A percentile compares a stretch with the other conserved stretches of the same genome.
Evolutionary conservation across 2,329 filamentous ascomycete genomes (phyloP).

Genomic region (Colletotrichum simmondsii): DNA sequence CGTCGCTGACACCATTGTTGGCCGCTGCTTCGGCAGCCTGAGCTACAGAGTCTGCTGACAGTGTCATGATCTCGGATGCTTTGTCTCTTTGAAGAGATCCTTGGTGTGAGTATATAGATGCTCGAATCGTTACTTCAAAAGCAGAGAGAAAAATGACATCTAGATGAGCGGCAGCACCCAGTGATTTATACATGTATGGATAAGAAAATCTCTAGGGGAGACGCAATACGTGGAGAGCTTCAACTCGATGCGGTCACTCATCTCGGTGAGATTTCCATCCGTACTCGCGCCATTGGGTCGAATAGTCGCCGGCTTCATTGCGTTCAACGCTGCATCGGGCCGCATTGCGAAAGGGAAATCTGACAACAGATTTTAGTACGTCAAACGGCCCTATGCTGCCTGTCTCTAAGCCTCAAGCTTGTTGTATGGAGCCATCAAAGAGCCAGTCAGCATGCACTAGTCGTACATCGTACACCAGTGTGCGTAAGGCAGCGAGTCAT

Average conservation of each 20-base stretch:
- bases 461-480: background rate
- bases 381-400: background rate
- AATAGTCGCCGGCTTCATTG: background rate
- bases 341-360: background rate
- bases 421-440: too few species aligned
- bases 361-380: constrained; percentile 29
- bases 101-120: background rate
- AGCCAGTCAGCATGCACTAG: background rate
- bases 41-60: constrained; percentile 1
- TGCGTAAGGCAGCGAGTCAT: background rate
- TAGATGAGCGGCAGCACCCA: background rate
- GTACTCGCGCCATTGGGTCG: background rate
- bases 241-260: background rate
- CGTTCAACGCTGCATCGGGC: background rate
- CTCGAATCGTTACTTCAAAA: too few species aligned
- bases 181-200: background rate
- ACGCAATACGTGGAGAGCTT: background rate
- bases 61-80: constrained; percentile 1
- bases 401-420: background rate
- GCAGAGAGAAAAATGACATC: background rate
- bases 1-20: constrained; percentile 12
- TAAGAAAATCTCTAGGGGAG: background rate
- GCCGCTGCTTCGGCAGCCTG: constrained; percentile 1
- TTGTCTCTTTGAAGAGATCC: too few species aligned
- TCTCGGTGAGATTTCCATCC: background rate